These are phyloP conservation scores for Colletotrichum euphorbiae DNA, from an alignment of 2,329 filamentous ascomycete genomes.

Conservation along the genomic window DNA sequence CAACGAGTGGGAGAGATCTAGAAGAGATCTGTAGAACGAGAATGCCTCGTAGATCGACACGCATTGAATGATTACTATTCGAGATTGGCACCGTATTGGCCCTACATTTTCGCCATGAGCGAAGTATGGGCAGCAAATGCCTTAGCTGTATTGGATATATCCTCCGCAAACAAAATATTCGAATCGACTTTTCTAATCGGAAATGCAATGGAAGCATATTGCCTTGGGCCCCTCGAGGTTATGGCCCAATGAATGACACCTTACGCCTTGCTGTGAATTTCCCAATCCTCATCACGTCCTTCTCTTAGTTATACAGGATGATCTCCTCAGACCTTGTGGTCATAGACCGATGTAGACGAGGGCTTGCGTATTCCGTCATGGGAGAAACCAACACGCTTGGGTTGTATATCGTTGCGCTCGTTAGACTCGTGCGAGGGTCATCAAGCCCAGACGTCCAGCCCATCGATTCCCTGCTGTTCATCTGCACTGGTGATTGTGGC, in stretches of 20 bases:
- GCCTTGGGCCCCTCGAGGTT: not conserved
- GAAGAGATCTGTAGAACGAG: no score
- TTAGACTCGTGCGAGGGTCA: constrained; percentile 23
- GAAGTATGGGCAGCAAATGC: not conserved
- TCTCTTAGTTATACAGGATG: constrained; percentile 43
- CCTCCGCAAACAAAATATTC: constrained; percentile 14
- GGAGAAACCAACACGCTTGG: constrained; percentile 50
- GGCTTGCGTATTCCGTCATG: constrained; percentile 47
- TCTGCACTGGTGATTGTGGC: constrained; percentile 11
- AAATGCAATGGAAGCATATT: no score
- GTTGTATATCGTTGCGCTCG: constrained; percentile 32
- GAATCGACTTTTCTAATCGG: no score
- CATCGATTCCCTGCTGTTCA: constrained; percentile 39
- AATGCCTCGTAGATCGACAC: not conserved
- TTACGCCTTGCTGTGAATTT: not conserved
- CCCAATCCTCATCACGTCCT: no score
- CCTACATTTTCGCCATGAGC: no score
- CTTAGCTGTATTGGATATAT: constrained; percentile 34
- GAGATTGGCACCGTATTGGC: not conserved
- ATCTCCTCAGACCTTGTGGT: constrained; percentile 58
- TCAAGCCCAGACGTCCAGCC: constrained; percentile 45
- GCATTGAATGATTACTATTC: constrained; percentile 11
- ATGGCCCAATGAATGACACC: not conserved
- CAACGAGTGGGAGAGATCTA: no score
- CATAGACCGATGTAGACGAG: constrained; percentile 49